Percentiles rank a stretch among this genome's conserved stretches.
Conservation (phyloP, 768 basidiomycete genomes). For the Amanita subjunquillea region DNA sequence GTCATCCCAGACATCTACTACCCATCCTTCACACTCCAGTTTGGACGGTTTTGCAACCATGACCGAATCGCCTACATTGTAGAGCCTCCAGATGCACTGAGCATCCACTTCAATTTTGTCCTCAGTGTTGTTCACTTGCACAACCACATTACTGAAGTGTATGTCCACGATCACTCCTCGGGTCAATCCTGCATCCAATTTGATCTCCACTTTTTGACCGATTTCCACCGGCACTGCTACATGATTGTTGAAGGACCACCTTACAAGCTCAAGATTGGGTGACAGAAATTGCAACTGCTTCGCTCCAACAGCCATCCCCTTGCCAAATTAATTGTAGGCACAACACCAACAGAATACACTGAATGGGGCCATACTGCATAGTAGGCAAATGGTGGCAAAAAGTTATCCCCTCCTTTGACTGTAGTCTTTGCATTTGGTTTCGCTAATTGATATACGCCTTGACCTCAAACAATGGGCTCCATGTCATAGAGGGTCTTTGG, state of each 20-base stretch:
- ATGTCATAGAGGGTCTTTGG: neutral
- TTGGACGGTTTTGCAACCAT: neutral
- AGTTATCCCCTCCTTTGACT: neutral
- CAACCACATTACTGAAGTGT: neutral
- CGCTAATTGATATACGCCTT: neutral
- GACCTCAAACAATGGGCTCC: neutral
- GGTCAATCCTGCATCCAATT: neutral
- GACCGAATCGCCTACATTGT: neutral
- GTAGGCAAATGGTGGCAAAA: neutral
- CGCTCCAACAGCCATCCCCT: neutral
- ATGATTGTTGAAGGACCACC: neutral
- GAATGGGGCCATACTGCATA: neutral
- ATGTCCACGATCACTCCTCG: neutral
- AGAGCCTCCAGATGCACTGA: neutral
- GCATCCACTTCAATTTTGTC: neutral
- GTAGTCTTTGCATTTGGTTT: neutral
- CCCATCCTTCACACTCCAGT: neutral
- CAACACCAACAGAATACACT: neutral
- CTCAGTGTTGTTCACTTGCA: neutral
- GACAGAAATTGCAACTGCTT: neutral
- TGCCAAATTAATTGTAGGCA: neutral
- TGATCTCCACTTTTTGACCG: neutral
- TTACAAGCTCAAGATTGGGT: neutral
- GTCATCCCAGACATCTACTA: neutral
- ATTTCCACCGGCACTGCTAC: neutral